Evolutionary conservation across 768 basidiomycete genomes (phyloP).

Genomic region (Xerocomus potaroensis): DNA sequence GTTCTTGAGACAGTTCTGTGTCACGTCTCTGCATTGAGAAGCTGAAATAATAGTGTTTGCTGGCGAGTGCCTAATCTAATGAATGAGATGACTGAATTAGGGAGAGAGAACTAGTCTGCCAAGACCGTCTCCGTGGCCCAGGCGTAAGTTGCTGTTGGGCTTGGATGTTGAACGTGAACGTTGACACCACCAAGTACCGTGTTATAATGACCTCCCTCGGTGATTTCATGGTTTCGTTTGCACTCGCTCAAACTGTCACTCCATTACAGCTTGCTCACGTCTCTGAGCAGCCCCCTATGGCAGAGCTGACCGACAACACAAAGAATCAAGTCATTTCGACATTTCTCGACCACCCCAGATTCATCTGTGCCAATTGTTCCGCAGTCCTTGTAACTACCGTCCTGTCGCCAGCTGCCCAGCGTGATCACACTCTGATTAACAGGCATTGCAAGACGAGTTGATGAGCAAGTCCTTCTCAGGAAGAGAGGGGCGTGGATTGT

Average conservation of each 20-base stretch:
- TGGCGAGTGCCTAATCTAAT: no score
- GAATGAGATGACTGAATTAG: conserved; percentile 7
- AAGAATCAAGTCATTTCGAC: conserved; percentile 54
- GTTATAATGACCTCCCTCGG: conserved; percentile 20
- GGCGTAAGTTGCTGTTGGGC: no score
- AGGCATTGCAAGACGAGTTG: conserved; percentile 80
- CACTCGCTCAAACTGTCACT: conserved; percentile 4
- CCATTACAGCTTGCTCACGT: not conserved
- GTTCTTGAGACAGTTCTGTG: conserved; percentile 60
- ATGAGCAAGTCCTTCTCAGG: conserved; percentile 85
- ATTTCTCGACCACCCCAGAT: conserved; percentile 64
- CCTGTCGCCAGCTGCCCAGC: not conserved
- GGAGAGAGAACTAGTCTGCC: no score
- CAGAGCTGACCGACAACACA: conserved; percentile 38
- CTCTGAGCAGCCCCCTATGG: conserved; percentile 10
- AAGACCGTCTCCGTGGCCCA: no score
- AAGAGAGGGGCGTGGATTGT: conserved; percentile 79
- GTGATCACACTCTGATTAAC: not conserved
- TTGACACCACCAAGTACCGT: no score
- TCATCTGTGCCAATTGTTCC: conserved; percentile 65
- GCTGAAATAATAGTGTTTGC: not conserved
- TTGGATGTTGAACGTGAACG: no score
- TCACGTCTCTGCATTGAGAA: conserved; percentile 26
- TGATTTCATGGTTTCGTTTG: conserved; percentile 18
- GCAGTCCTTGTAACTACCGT: conserved; percentile 56